These are phyloP conservation scores for Ormosia emarginata DNA, from an alignment of 306 rosid genomes.

Conservation along the genomic window DNA sequence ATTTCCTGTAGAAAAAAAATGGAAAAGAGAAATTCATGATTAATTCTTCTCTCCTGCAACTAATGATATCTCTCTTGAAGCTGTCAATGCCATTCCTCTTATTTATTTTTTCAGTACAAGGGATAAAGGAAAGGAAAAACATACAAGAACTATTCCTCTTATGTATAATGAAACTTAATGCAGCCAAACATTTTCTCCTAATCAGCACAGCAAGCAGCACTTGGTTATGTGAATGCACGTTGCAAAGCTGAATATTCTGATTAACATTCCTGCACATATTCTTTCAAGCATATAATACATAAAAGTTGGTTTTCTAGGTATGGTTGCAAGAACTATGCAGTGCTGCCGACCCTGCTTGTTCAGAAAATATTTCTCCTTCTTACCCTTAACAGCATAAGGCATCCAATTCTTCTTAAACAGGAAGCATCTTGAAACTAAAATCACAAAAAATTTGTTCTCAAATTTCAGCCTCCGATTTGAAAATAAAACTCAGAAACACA, in stretches of 20 bases:
- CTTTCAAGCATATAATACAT: neutral
- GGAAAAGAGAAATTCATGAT: neutral
- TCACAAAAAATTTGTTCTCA: constrained; percentile 2
- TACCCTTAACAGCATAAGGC: neutral
- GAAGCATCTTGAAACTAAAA: neutral
- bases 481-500: constrained; percentile 57
- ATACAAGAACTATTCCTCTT: neutral
- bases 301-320: neutral
- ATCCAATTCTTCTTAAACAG: neutral
- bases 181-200: neutral
- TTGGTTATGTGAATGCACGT: neutral
- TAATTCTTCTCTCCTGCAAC: neutral
- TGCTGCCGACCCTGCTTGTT: neutral
- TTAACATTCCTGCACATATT: neutral
- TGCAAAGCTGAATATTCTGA: neutral
- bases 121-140: too few relatives aligned
- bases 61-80: neutral
- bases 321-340: neutral
- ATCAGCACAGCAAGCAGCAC: neutral
- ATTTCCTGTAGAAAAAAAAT: neutral
- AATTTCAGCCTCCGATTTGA: constrained; percentile 43
- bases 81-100: neutral
- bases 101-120: neutral
- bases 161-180: neutral
- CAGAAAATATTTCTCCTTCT: neutral